A percentile compares a stretch with the other conserved stretches of the same genome.
phyloP scores from a whole-genome alignment of 345 rosid species.

The Pistacia atlantica region DNA sequence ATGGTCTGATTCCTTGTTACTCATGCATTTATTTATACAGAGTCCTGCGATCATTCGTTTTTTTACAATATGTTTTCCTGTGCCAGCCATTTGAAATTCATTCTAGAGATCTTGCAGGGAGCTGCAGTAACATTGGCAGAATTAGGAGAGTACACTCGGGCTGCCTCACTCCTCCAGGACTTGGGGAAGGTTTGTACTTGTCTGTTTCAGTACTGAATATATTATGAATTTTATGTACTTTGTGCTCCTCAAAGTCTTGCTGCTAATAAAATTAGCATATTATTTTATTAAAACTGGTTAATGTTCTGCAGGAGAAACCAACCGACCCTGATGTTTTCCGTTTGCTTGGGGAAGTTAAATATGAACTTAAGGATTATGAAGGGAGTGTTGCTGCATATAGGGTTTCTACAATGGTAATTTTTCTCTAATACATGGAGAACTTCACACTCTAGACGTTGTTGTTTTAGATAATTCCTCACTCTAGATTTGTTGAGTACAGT shows the following conservation, averaged over 20 bases:
- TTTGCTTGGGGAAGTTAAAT: conserved; percentile 94
- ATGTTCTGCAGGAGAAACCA: conserved; percentile 68
- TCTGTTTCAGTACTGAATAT: conserved; percentile 15
- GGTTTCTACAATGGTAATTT: conserved; percentile 58
- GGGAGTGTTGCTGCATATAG: conserved; percentile 86
- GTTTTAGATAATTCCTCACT: neutral
- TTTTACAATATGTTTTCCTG: conserved; percentile 14
- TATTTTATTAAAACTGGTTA: conserved; percentile 13
- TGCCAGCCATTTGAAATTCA: conserved; percentile 23
- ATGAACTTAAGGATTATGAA: conserved; percentile 81
- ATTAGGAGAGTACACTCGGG: conserved; percentile 77
- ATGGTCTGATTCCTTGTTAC: neutral
- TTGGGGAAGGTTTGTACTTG: conserved; percentile 66
- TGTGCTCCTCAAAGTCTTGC: conserved; percentile 11
- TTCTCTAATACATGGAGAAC: neutral
- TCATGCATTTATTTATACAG: neutral
- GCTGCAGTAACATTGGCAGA: conserved; percentile 84
- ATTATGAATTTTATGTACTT: conserved; percentile 9
- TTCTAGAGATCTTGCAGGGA: conserved; percentile 62
- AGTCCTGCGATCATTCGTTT: conserved; percentile 5
- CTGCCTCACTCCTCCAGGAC: conserved; percentile 69
- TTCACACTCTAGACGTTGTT: neutral
- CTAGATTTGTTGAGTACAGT: neutral
- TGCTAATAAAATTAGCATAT: conserved; percentile 26
- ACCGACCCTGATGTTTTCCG: conserved; percentile 78